These are phyloP conservation scores for Fusarium tuaranense DNA, from an alignment of 2,329 filamentous ascomycete species.

Conservation along the genomic window DNA sequence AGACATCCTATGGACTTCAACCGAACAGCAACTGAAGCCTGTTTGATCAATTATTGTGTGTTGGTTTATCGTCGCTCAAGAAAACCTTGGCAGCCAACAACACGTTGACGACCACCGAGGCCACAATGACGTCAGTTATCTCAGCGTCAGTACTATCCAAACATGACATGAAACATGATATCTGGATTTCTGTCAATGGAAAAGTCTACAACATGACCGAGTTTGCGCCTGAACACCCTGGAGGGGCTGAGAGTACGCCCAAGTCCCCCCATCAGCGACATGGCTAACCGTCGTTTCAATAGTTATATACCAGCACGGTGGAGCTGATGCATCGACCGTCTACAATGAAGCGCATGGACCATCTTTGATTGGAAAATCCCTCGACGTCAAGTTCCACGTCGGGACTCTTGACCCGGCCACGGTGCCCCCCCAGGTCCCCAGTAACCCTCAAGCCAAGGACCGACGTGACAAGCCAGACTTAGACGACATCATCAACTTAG, in stretches of 20 bases:
- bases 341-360: slow-evolving; percentile 12
- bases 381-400: background rate
- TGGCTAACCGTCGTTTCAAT: background rate
- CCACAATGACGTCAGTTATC: background rate
- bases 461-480: background rate
- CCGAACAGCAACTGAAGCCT: background rate
- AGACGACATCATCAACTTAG: background rate
- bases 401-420: background rate
- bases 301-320: slow-evolving; percentile 13
- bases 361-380: slow-evolving; percentile 3
- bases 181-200: slow-evolving; percentile 12
- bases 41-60: background rate
- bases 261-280: background rate
- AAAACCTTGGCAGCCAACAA: background rate
- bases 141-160: background rate
- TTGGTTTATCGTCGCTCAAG: background rate
- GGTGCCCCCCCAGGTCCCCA: background rate
- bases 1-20: background rate
- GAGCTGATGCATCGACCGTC: slow-evolving; percentile 6
- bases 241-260: slow-evolving; percentile 2
- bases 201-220: slow-evolving; percentile 15
- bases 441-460: background rate
- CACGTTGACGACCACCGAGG: background rate
- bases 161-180: background rate
- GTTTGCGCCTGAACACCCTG: slow-evolving; percentile 11